These are phyloP conservation scores for Plasmodium ovale DNA, from an alignment of 169 alveolate species.

Conservation along the genomic window DNA sequence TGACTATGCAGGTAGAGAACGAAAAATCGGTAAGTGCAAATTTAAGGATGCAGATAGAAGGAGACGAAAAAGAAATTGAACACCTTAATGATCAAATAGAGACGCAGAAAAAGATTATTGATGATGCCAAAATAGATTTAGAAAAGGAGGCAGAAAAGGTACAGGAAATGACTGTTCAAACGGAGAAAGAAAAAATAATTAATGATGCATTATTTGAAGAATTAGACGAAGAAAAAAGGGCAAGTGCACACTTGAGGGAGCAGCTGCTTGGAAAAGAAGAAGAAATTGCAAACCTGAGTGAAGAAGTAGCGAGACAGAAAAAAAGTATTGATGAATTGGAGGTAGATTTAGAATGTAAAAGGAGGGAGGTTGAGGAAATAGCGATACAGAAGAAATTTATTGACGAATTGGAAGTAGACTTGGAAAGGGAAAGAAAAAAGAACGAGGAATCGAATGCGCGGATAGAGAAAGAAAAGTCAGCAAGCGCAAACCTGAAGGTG, in stretches of 20 bases:
- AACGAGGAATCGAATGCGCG: neutral
- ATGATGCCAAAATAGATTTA: neutral
- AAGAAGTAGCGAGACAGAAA: neutral
- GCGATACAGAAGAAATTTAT: constrained; percentile 4
- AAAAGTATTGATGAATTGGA: neutral
- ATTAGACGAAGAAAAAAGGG: constrained; percentile 10
- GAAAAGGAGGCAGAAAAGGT: constrained; percentile 45
- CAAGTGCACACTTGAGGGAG: neutral
- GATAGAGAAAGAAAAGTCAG: constrained; percentile 6
- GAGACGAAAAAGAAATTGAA: neutral
- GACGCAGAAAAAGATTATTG: neutral
- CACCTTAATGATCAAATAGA: neutral
- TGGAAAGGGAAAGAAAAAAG: constrained; percentile 16
- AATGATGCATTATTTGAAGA: constrained; percentile 12
- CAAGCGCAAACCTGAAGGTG: neutral
- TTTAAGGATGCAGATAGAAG: neutral
- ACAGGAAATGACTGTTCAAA: neutral
- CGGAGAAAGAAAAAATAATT: constrained; percentile 40
- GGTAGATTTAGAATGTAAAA: neutral
- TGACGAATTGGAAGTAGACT: neutral
- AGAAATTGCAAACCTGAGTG: neutral
- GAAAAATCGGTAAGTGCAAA: neutral
- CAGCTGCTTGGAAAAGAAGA: neutral
- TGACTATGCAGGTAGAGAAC: neutral
- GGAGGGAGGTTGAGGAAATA: neutral